Evolutionary conservation across 129 eudicot species (phyloP), one percentile per base, ranked within the genome.

Genomic region (Gnaphalium uliginosum): DNA sequence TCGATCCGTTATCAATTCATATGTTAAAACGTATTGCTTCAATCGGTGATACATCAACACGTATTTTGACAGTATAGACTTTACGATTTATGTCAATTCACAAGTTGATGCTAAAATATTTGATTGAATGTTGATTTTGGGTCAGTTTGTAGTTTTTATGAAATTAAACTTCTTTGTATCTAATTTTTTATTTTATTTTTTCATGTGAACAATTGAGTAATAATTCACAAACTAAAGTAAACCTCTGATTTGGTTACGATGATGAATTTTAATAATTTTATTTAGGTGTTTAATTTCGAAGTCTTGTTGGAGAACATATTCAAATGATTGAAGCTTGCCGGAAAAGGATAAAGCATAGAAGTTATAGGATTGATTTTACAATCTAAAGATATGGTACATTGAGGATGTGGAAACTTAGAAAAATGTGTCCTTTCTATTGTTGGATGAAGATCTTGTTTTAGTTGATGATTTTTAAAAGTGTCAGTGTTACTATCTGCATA

Each of bases 81-180:
- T 69, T 18, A 69, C 17, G 75, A 50, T 50, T 70, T 51, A 30
- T 18, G 6, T 70, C 27, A 18, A 26, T 50, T 69, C 27, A 50
- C 17, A 48, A 69, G 43, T 26, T 18, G 26, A 27, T 26, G 9
- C 3, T 43, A 21, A 24, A 27, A 69, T 22, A 18, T 50, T 18
- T 3, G 22, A 50, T 48, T 50, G 46, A 21, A 26, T 71, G 64
- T 51, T 19, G 27, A 71, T 53, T 71, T 71, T 70, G 24, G 62
- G 15, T 33, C 5, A 7, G 14, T 69, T 41, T 24, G 18, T 26
- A 43, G 23, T 69, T 69, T 24, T 50, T 9, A 32, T 50, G 63
- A 70, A 50, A 50, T 26, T 70, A 70, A 70, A 2, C 46, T 6
- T 24, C 9, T 51, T 50, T 19, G 27, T 48, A 51, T n/a, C 9